phyloP scores from a whole-genome alignment of 108 stramenopile species.

The Cyclotella baltica region DNA sequence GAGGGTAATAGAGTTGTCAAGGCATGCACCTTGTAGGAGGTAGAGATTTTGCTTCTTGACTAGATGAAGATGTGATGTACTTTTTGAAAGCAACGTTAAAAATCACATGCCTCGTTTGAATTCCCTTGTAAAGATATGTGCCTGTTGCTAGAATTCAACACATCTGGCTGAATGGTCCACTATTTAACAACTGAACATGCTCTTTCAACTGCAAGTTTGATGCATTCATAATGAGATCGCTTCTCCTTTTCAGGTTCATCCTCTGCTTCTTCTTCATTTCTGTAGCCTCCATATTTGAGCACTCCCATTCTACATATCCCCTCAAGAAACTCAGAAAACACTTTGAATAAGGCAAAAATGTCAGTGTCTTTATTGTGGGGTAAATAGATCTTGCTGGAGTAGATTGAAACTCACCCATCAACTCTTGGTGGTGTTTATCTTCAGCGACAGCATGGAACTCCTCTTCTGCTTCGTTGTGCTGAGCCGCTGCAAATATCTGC shows the following conservation, averaged over 20 bases:
- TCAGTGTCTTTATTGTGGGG: no score
- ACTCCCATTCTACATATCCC: conserved; percentile 32
- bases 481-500: conserved; percentile 33
- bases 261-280: background rate
- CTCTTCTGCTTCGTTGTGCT: conserved; percentile 6
- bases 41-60: no score
- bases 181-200: conserved; percentile 9
- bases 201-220: conserved; percentile 20
- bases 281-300: conserved; percentile 13
- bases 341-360: background rate
- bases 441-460: background rate
- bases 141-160: no score
- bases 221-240: conserved; percentile 25
- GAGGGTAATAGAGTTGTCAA: no score
- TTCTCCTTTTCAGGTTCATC: background rate
- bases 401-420: no score
- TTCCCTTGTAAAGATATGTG: no score
- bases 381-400: no score
- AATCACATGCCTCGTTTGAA: no score
- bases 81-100: no score
- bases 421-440: conserved; percentile 6
- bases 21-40: no score
- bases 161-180: background rate
- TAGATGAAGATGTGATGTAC: no score
- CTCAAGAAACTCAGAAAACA: conserved; percentile 34